These are phyloP conservation scores for Pseudoneurospora amorphoporcata DNA, from an alignment of 495 filamentous ascomycete species.

Conservation along the genomic window DNA sequence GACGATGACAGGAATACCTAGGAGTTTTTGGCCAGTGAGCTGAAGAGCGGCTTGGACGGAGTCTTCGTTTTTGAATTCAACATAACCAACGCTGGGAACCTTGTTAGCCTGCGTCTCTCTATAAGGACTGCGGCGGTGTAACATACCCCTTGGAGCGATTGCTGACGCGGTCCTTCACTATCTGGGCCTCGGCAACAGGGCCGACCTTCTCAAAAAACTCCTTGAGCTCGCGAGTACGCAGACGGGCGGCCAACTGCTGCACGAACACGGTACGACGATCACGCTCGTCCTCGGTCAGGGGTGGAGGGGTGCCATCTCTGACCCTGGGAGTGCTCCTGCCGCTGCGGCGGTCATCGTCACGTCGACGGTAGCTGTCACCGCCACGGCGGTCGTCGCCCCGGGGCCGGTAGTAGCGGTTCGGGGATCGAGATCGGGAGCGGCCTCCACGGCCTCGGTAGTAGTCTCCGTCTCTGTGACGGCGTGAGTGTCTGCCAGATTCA, in stretches of 20 bases:
- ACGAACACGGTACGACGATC: slow-evolving; percentile 97
- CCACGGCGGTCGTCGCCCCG: slow-evolving; percentile 46
- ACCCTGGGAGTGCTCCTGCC: slow-evolving; percentile 37
- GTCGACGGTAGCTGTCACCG: slow-evolving; percentile 38
- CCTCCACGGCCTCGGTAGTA: slow-evolving; percentile 58
- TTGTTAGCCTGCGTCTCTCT: slow-evolving; percentile 23
- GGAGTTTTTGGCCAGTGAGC: slow-evolving; percentile 95
- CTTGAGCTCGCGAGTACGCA: slow-evolving; percentile 86
- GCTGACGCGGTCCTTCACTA: slow-evolving; percentile 97
- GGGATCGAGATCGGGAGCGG: slow-evolving; percentile 67
- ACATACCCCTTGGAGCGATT: slow-evolving; percentile 94
- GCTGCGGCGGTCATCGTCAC: slow-evolving; percentile 42
- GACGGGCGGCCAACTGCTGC: slow-evolving; percentile 87
- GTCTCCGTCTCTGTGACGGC: slow-evolving; percentile 70
- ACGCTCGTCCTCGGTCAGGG: slow-evolving; percentile 87
- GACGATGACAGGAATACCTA: slow-evolving; percentile 97
- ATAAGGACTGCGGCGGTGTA: background rate
- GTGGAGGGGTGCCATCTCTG: slow-evolving; percentile 45
- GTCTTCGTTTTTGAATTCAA: slow-evolving; percentile 96
- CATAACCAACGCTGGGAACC: slow-evolving; percentile 78
- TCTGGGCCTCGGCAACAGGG: slow-evolving; percentile 93
- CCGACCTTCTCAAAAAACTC: slow-evolving; percentile 95
- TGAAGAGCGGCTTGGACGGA: slow-evolving; percentile 89
- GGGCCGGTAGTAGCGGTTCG: slow-evolving; percentile 69
- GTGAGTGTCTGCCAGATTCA: slow-evolving; percentile 68